Evolutionary conservation across 495 filamentous ascomycete species (phyloP).

Genomic region (Poronia punctata): DNA sequence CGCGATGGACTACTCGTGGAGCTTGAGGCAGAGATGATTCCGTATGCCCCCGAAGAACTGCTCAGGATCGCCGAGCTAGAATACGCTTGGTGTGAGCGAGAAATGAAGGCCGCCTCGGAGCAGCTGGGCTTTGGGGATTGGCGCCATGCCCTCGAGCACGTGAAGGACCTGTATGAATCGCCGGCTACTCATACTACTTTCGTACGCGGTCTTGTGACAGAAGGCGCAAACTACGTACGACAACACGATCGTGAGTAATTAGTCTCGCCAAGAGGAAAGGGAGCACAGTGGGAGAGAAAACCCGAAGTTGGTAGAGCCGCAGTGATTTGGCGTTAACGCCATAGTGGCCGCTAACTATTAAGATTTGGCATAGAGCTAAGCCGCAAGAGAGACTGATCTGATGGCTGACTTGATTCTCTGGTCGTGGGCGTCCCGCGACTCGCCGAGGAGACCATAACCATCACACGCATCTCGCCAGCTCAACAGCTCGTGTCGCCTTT

Average conservation of each 20-base stretch:
- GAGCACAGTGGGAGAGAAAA: too few relatives aligned
- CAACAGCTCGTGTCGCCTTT: slow-evolving; percentile 45
- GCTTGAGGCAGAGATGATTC: slow-evolving; percentile 38
- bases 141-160: slow-evolving; percentile 42
- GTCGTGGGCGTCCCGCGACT: slow-evolving; percentile 45
- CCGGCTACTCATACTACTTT: slow-evolving; percentile 42
- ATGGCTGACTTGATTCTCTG: too few relatives aligned
- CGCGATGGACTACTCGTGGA: slow-evolving; percentile 34
- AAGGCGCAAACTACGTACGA: slow-evolving; percentile 36
- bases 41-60: slow-evolving; percentile 43
- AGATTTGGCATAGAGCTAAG: too few relatives aligned
- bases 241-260: slow-evolving; percentile 38
- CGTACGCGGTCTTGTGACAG: slow-evolving; percentile 33
- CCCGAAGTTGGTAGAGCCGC: too few relatives aligned
- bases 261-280: too few relatives aligned
- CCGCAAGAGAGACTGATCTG: too few relatives aligned
- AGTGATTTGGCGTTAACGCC: too few relatives aligned
- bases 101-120: slow-evolving; percentile 33
- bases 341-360: too few relatives aligned
- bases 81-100: slow-evolving; percentile 36
- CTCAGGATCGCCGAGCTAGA: slow-evolving; percentile 38
- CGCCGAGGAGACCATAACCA: slow-evolving; percentile 42
- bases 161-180: slow-evolving; percentile 44
- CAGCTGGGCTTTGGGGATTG: slow-evolving; percentile 30
- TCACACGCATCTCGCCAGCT: slow-evolving; percentile 45